Evolutionary conservation across 805 yeast species (phyloP), one percentile per base, ranked within the genome.

Genomic region (Saccharomycopsis capsularis): DNA sequence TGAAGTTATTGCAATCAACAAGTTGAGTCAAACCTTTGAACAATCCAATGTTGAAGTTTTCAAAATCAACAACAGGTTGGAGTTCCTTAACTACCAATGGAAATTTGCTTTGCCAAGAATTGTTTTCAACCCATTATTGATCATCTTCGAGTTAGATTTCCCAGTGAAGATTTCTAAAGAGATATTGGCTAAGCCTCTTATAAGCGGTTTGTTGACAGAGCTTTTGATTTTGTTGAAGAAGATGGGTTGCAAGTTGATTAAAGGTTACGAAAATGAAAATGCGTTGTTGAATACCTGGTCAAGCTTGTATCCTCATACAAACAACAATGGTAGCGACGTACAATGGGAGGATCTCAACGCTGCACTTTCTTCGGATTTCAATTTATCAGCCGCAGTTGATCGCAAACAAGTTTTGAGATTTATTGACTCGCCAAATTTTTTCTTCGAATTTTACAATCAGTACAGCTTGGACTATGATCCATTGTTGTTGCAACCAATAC

Each of bases 131-230:
- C 88, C 95, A 3, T 68, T 89, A 40, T 69, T 87, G 30, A 73
- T 89, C 22, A 59, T 86, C 9, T 80, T 90, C 59, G 96, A 88
- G 64, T 75, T 77, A 50, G 78, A 83, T 3, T 72, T 68, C 55
- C 88, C 95, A 1, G 67, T 65, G 34, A 65, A 73, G 45, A 69
- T 90, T 46, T 68, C 73, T 30, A 67, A 71, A 35, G 87, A 85
- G 62, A 83, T 88, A 41, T 70, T 89, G 53, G 91, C 95, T 25
- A 86, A 86, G 62, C 97, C 96, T 7, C 70, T 90, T 52, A 73
- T 87, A 21, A 76, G 86, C 18, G 97, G 97, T 2, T 68, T 88
- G 42, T 78, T 87, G 51, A 73, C 75, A 45, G 97, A 90, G 68
- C 66, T 87, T 36, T 72, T 80, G 55, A 79, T 81, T 29, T 80